Percentiles rank a stretch among this genome's conserved stretches.
phyloP scores from a whole-genome alignment of 768 basidiomycete species.

The Trametes villosa region DNA sequence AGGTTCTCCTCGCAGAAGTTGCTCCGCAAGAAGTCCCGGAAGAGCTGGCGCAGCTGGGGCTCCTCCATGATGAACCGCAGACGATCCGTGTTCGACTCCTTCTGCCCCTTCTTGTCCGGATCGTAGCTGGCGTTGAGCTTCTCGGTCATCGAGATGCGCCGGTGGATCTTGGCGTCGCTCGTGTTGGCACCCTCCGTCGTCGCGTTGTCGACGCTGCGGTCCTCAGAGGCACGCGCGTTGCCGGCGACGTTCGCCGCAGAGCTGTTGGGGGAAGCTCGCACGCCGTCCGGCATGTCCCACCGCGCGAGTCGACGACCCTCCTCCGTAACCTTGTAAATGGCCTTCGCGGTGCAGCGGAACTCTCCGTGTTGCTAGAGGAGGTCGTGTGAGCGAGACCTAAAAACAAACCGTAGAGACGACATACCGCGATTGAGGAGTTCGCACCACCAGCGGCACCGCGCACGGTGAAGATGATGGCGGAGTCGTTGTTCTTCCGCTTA shows the following conservation, averaged over 20 bases:
- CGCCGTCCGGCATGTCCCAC: conserved; percentile 65
- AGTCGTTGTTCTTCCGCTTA: conserved; percentile 89
- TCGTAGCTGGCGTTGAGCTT: conserved; percentile 63
- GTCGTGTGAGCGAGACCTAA: conserved; percentile 14
- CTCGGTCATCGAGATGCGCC: conserved; percentile 78
- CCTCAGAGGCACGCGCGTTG: conserved; percentile 64
- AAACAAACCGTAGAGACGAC: conserved; percentile 34
- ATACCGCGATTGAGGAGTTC: conserved; percentile 74
- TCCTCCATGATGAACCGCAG: conserved; percentile 93
- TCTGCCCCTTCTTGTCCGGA: conserved; percentile 53
- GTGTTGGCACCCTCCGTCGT: conserved; percentile 39
- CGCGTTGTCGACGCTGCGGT: conserved; percentile 37
- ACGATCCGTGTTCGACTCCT: conserved; percentile 92
- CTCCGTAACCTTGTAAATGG: conserved; percentile 92
- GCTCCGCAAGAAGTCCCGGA: conserved; percentile 90
- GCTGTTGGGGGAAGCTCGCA: conserved; percentile 62
- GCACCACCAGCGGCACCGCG: conserved; percentile 78
- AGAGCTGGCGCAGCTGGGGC: conserved; percentile 82
- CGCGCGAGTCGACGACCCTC: conserved; percentile 86
- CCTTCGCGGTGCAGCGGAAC: conserved; percentile 95
- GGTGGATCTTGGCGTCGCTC: conserved; percentile 71
- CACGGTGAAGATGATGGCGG: conserved; percentile 91
- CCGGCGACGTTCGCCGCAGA: conserved; percentile 64
- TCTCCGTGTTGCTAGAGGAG: conserved; percentile 84
- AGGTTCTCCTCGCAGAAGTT: conserved; percentile 99